These are phyloP conservation scores for Gynochthodes officinalis DNA, from an alignment of 257 asterid species.

Conservation along the genomic window DNA sequence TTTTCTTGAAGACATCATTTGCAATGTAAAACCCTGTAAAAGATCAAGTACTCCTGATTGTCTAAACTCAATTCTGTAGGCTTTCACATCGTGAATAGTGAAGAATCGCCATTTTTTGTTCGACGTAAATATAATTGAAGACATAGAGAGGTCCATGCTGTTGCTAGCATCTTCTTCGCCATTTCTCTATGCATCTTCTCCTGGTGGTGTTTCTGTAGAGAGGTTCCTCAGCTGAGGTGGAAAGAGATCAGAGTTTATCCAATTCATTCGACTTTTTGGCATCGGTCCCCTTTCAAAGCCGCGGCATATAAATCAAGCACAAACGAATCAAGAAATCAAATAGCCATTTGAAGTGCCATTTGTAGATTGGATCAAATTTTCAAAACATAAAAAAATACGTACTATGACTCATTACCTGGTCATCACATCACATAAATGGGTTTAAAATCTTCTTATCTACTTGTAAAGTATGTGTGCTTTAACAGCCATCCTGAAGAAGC, in stretches of 20 bases:
- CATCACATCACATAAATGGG: neutral
- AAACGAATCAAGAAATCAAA: conserved; percentile 15
- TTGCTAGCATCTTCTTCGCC: neutral
- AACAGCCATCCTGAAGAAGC: conserved; percentile 10
- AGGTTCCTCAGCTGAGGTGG: conserved; percentile 52
- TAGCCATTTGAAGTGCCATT: neutral
- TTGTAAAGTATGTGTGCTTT: neutral
- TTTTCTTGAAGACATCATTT: neutral
- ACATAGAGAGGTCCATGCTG: neutral
- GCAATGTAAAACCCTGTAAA: neutral
- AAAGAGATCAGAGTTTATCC: conserved; percentile 55
- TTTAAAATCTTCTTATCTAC: neutral
- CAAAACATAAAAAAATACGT: too few species aligned
- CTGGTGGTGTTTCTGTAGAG: conserved; percentile 22
- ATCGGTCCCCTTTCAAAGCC: conserved; percentile 18
- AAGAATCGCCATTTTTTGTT: neutral
- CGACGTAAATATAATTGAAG: neutral
- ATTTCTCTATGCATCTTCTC: neutral
- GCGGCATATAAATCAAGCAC: conserved; percentile 14
- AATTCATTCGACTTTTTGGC: conserved; percentile 14
- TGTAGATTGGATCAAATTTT: too few species aligned
- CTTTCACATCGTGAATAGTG: neutral
- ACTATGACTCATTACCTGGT: too few species aligned
- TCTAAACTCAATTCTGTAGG: neutral
- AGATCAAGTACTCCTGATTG: neutral